These are phyloP conservation scores for Dryas octopetala DNA, from an alignment of 306 rosid genomes.

Conservation along the genomic window DNA sequence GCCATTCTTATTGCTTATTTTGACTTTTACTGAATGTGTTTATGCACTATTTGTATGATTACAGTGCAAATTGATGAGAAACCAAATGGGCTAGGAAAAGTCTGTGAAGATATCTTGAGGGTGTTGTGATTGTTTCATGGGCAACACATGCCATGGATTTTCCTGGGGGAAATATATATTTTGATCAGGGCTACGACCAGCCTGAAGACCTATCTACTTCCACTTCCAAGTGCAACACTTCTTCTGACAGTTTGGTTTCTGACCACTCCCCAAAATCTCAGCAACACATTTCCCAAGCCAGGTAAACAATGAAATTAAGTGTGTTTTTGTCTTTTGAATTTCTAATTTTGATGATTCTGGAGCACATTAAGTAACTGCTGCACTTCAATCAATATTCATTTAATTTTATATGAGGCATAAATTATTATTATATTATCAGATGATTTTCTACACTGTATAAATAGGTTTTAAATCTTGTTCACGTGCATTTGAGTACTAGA, in stretches of 20 bases:
- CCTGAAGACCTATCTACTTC: conserved; percentile 50
- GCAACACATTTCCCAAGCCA: conserved; percentile 48
- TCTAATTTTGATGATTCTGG: not conserved
- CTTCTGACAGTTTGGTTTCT: conserved; percentile 54
- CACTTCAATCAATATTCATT: not conserved
- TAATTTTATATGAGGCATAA: not conserved
- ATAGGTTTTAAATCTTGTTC: not conserved
- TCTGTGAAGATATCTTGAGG: conserved; percentile 28
- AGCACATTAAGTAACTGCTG: not conserved
- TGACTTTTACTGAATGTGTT: conserved; percentile 2
- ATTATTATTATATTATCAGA: not conserved
- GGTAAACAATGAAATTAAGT: conserved; percentile 39
- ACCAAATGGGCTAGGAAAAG: conserved; percentile 46
- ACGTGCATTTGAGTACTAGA: not conserved
- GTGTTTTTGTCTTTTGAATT: not conserved
- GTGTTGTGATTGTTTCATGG: conserved; percentile 67
- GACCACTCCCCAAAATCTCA: conserved; percentile 47
- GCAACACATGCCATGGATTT: conserved; percentile 99
- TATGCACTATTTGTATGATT: not conserved
- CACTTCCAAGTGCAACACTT: conserved; percentile 47
- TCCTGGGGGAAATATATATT: conserved; percentile 64
- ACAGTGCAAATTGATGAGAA: conserved; percentile 41
- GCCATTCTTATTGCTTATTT: conserved; percentile 7
- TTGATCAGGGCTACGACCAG: conserved; percentile 61
- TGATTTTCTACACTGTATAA: not conserved